Conservation (phyloP, 2,329 filamentous ascomycete species). For the Neopestalotiopsis clavispora region DNA sequence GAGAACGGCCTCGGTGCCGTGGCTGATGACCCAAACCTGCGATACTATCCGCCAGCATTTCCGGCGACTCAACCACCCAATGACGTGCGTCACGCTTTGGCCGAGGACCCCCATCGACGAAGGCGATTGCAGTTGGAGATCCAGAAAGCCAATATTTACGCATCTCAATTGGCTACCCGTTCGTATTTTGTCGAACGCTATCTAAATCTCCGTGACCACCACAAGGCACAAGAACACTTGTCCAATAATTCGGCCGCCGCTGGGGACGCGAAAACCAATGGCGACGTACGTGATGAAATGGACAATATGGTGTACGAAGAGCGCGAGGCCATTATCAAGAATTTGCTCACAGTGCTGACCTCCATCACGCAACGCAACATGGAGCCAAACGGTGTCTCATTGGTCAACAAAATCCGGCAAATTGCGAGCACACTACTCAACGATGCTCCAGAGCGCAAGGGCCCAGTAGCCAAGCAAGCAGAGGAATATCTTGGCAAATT, state of each 20-base stretch:
- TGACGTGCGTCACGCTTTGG: conserved; percentile 56
- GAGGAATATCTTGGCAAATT: conserved; percentile 27
- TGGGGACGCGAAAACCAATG: conserved; percentile 29
- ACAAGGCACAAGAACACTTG: conserved; percentile 46
- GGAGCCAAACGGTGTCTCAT: conserved; percentile 69
- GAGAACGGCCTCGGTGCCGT: conserved; percentile 24
- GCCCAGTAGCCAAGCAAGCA: conserved; percentile 57
- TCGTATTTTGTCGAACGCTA: conserved; percentile 89
- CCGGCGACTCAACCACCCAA: conserved; percentile 50
- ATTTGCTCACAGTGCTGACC: conserved; percentile 75
- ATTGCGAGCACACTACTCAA: conserved; percentile 82
- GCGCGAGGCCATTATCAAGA: conserved; percentile 80
- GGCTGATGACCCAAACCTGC: conserved; percentile 50
- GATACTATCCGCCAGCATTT: conserved; percentile 58
- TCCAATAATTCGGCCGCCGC: background rate
- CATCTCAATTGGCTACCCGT: conserved; percentile 78
- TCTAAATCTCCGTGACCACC: conserved; percentile 74
- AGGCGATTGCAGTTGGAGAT: conserved; percentile 80
- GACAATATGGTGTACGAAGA: conserved; percentile 73
- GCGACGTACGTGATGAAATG: conserved; percentile 38
- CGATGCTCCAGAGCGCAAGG: conserved; percentile 55
- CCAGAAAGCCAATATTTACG: conserved; percentile 89
- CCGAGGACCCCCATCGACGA: conserved; percentile 53
- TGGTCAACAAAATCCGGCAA: conserved; percentile 84
- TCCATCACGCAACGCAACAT: conserved; percentile 85